Conservation (phyloP, 352 stramenopile genomes). For the Globisporangium heterothallicum region DNA sequence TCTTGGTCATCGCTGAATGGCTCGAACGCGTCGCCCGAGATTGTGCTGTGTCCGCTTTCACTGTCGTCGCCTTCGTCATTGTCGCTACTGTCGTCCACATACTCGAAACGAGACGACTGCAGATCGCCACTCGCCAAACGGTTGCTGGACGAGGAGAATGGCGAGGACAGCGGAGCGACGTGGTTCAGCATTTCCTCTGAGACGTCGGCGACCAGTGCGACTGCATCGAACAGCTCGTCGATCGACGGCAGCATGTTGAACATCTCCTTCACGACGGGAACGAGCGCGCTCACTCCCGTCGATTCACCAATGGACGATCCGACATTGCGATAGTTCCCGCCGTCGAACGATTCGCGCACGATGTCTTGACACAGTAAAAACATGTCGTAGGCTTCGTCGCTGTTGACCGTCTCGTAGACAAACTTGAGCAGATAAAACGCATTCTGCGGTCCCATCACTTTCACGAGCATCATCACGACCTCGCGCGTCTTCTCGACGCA, state of each 20-base stretch:
- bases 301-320: conserved; percentile 33
- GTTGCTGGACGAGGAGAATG: background rate
- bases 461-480: conserved; percentile 45
- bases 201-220: conserved; percentile 50
- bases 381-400: conserved; percentile 60
- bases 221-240: conserved; percentile 55
- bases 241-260: conserved; percentile 59
- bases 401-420: conserved; percentile 69
- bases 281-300: conserved; percentile 37
- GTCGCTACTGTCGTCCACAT: conserved; percentile 19
- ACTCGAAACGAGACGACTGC: conserved; percentile 30
- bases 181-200: conserved; percentile 47
- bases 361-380: conserved; percentile 67
- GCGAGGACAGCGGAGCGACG: conserved; percentile 7
- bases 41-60: conserved; percentile 12
- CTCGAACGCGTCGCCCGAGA: conserved; percentile 18
- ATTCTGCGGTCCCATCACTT: conserved; percentile 62
- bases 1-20: background rate
- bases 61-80: background rate
- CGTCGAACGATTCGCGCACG: conserved; percentile 48
- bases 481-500: conserved; percentile 42
- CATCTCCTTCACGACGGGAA: conserved; percentile 37
- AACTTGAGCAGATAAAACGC: conserved; percentile 69
- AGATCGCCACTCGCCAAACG: conserved; percentile 13
- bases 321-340: conserved; percentile 53